Conservation (phyloP, 2,329 filamentous ascomycete species). For the Parastagonospora nodorum region DNA sequence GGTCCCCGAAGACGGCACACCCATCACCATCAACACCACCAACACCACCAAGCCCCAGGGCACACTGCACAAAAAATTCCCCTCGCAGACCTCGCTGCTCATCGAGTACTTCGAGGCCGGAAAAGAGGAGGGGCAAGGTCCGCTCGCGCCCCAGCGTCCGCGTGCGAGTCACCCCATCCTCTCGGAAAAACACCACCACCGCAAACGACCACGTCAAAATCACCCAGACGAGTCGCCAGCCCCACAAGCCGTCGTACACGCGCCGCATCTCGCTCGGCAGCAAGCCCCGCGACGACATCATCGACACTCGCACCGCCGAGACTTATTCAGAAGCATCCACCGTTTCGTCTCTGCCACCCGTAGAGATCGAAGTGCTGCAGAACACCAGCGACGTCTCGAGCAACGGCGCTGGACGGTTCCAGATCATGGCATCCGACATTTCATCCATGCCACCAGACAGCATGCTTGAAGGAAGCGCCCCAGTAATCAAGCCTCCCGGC, state of each 20-base stretch:
- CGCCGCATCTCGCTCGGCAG: conserved; percentile 68
- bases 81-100: conserved; percentile 85
- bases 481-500: conserved; percentile 51
- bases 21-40: conserved; percentile 85
- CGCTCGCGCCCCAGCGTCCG: conserved; percentile 81
- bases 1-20: conserved; percentile 84
- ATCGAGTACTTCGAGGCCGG: conserved; percentile 94
- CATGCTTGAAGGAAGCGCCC: conserved; percentile 62
- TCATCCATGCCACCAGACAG: conserved; percentile 80
- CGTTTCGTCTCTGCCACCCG: conserved; percentile 69
- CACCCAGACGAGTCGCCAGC: conserved; percentile 75
- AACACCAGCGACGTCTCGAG: conserved; percentile 70
- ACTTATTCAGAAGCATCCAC: conserved; percentile 81
- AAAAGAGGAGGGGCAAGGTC: conserved; percentile 63
- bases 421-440: conserved; percentile 77
- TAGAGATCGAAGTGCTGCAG: conserved; percentile 86
- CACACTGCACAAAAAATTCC: conserved; percentile 58
- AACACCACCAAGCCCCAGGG: conserved; percentile 72
- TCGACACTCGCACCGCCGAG: conserved; percentile 41
- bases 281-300: conserved; percentile 47
- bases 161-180: conserved; percentile 75
- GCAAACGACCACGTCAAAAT: conserved; percentile 83
- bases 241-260: conserved; percentile 69
- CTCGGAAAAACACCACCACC: conserved; percentile 53
- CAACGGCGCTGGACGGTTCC: conserved; percentile 66